phyloP scores from a whole-genome alignment of 2,329 filamentous ascomycete species.

The Phialophora chinensis region DNA sequence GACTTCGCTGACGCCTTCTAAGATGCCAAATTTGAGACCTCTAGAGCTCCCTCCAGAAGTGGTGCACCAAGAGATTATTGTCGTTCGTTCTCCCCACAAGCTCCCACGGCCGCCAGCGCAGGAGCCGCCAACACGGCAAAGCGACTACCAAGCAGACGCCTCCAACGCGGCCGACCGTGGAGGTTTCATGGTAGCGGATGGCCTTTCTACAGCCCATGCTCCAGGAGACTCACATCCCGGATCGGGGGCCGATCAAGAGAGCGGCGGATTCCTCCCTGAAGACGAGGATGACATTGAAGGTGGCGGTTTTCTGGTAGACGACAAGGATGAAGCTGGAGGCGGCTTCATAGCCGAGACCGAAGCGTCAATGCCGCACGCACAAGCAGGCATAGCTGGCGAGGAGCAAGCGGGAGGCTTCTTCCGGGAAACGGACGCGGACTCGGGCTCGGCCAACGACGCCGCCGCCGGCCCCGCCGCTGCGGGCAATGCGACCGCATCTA shows the following conservation, averaged over 20 bases:
- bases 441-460: background rate
- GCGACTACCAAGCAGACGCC: background rate
- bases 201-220: background rate
- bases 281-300: conserved; percentile 31
- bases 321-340: conserved; percentile 26
- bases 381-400: background rate
- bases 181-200: background rate
- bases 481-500: conserved; percentile 1
- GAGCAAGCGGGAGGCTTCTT: background rate
- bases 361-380: background rate
- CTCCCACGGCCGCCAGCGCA: conserved; percentile 8
- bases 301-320: conserved; percentile 37
- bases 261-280: conserved; percentile 52
- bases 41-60: conserved; percentile 30
- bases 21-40: conserved; percentile 22
- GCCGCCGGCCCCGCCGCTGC: conserved; percentile 3
- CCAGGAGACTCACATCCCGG: background rate
- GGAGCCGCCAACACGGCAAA: background rate
- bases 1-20: conserved; percentile 1
- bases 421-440: background rate
- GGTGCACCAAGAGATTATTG: conserved; percentile 30
- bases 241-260: conserved; percentile 38
- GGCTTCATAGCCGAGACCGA: conserved; percentile 26
- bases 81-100: conserved; percentile 35
- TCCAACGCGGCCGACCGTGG: background rate